Conservation (phyloP, 2,329 filamentous ascomycete species). For the Aspergillus uvarum region DNA sequence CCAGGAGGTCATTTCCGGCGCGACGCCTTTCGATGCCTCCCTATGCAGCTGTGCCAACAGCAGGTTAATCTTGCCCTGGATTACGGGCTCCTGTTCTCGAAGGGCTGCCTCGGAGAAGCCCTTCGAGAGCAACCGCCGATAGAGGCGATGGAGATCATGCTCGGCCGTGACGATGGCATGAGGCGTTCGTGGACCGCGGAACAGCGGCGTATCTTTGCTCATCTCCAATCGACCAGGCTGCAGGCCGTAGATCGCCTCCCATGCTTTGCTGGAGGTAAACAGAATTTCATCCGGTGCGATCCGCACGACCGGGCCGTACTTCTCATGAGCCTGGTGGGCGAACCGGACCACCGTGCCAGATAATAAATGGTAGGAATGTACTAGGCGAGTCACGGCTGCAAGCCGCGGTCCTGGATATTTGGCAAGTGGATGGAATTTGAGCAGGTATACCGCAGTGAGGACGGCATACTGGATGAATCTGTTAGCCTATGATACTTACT, state of each 20-base stretch:
- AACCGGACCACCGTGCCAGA: background rate
- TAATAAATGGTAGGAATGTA: background rate
- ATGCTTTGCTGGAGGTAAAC: background rate
- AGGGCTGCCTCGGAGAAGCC: constrained; percentile 33
- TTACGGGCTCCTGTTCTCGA: constrained; percentile 29
- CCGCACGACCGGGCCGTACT: background rate
- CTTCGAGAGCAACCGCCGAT: constrained; percentile 22
- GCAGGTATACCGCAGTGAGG: background rate
- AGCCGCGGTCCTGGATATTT: background rate
- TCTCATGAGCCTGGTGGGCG: background rate
- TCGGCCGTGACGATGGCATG: constrained; percentile 11
- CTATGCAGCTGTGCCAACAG: constrained; percentile 24
- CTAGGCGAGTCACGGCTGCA: background rate
- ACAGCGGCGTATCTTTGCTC: constrained; percentile 2
- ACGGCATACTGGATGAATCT: background rate
- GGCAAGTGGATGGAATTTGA: background rate
- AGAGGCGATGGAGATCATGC: constrained; percentile 4
- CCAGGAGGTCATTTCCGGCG: constrained; percentile 18
- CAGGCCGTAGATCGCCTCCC: background rate
- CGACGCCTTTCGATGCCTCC: background rate
- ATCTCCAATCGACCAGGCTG: constrained; percentile 4
- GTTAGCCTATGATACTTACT: background rate
- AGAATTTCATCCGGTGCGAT: background rate
- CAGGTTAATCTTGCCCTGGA: constrained; percentile 28
- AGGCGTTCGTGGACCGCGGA: constrained; percentile 1